A percentile compares a stretch with the other conserved stretches of the same genome.
Evolutionary conservation across 208 protist species (phyloP).

Genomic region (Acanthamoeba culbertsoni): DNA sequence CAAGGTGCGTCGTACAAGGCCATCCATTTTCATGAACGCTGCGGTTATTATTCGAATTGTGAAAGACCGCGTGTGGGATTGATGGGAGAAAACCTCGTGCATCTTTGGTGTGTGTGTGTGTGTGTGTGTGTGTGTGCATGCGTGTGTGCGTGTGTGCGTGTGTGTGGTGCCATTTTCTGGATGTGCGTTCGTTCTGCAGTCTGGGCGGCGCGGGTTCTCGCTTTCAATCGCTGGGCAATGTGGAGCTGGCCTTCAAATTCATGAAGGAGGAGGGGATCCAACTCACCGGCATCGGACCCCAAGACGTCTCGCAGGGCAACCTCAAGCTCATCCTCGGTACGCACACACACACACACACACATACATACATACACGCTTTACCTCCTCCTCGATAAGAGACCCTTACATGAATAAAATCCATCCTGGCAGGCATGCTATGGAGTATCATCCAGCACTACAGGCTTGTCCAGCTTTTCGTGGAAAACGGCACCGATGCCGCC

Average conservation of each 20-base stretch:
- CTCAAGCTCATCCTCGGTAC: slow-evolving; percentile 46
- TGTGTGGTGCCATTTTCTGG: too few relatives aligned
- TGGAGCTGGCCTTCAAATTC: slow-evolving; percentile 15
- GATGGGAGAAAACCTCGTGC: too few relatives aligned
- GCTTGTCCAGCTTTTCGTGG: background rate
- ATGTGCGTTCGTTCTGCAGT: background rate
- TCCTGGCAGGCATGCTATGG: background rate
- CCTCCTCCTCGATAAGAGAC: too few relatives aligned
- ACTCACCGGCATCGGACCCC: background rate
- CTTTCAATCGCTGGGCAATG: background rate
- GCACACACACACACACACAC: background rate
- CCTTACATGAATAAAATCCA: background rate
- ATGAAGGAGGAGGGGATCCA: slow-evolving; percentile 24
- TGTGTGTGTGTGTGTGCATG: background rate
- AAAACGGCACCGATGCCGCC: background rate
- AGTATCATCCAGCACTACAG: slow-evolving; percentile 39
- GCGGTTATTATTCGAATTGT: too few relatives aligned
- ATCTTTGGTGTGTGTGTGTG: too few relatives aligned
- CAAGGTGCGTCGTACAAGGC: background rate
- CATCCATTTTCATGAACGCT: too few relatives aligned
- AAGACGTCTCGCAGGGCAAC: slow-evolving; percentile 31
- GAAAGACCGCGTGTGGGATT: too few relatives aligned
- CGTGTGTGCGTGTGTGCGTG: background rate
- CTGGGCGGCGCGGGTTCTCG: background rate
- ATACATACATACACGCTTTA: background rate